phyloP scores from a whole-genome alignment of 1,284 basidiomycete species.

The Hypsizygus ulmarius region DNA sequence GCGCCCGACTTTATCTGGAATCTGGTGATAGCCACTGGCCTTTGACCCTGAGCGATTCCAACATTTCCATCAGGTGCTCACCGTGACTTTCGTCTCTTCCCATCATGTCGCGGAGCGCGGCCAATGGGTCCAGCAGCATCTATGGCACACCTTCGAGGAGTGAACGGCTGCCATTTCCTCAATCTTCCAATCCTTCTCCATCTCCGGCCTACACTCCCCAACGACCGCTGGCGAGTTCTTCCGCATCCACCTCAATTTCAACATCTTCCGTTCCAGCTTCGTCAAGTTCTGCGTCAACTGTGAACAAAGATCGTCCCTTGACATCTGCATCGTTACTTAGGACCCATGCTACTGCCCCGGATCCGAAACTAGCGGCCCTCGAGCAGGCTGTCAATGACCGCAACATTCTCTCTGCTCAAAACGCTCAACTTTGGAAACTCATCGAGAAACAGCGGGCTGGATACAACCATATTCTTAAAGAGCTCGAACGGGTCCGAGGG shows the following conservation, averaged over 20 bases:
- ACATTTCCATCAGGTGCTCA: slow-evolving; percentile 10
- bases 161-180: slow-evolving; percentile 35
- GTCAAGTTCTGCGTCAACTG: slow-evolving; percentile 12
- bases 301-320: slow-evolving; percentile 30
- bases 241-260: slow-evolving; percentile 24
- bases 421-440: slow-evolving; percentile 88
- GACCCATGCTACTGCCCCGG: slow-evolving; percentile 45
- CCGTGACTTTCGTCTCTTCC: slow-evolving; percentile 6
- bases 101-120: slow-evolving; percentile 22
- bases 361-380: slow-evolving; percentile 66
- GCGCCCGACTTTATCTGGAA: slow-evolving; percentile 3
- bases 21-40: slow-evolving; percentile 7
- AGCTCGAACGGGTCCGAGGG: slow-evolving; percentile 74
- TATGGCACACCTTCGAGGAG: slow-evolving; percentile 21
- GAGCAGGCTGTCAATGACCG: slow-evolving; percentile 74
- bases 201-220: slow-evolving; percentile 24
- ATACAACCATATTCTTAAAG: slow-evolving; percentile 72
- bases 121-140: slow-evolving; percentile 20
- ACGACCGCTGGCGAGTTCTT: slow-evolving; percentile 27
- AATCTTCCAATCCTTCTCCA: slow-evolving; percentile 30
- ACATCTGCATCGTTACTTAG: slow-evolving; percentile 57
- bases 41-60: slow-evolving; percentile 9
- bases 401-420: slow-evolving; percentile 76
- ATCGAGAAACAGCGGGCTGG: slow-evolving; percentile 82
- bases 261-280: slow-evolving; percentile 21